These are phyloP conservation scores for Neodidymelliopsis sp. DNA, from an alignment of 2,329 filamentous ascomycete genomes.

Conservation along the genomic window DNA sequence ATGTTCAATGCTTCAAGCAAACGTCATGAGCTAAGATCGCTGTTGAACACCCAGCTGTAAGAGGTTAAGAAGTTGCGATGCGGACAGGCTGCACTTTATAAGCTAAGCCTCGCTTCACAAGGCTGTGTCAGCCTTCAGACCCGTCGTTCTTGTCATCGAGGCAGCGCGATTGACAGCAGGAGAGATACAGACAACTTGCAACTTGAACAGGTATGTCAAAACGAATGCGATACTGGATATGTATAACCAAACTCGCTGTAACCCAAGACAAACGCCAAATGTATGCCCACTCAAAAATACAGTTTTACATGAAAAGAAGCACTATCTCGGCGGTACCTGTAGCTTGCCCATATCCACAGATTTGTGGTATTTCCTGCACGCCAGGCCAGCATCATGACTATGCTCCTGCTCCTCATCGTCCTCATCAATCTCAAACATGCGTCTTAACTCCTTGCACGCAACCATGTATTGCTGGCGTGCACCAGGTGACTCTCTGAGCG, in stretches of 20 bases:
- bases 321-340: conserved; percentile 6
- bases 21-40: too few species aligned
- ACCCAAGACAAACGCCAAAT: background rate
- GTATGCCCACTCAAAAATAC: background rate
- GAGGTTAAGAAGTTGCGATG: too few species aligned
- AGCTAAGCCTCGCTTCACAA: too few species aligned
- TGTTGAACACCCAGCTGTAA: too few species aligned
- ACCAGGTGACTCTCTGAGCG: conserved; percentile 59
- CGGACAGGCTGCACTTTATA: too few species aligned
- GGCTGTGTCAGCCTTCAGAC: too few species aligned
- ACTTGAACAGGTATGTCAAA: too few species aligned
- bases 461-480: conserved; percentile 63
- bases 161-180: too few species aligned
- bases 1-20: too few species aligned
- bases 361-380: conserved; percentile 11
- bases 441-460: conserved; percentile 61
- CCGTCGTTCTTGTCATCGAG: too few species aligned
- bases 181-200: too few species aligned
- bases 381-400: background rate
- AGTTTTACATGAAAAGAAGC: background rate
- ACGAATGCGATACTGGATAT: too few species aligned
- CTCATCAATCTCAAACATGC: conserved; percentile 50
- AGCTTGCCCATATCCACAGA: conserved; percentile 14
- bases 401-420: conserved; percentile 28
- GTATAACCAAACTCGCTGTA: background rate